Conservation (phyloP, 129 eudicot genomes). For the Chrysanthemum makinoi region DNA sequence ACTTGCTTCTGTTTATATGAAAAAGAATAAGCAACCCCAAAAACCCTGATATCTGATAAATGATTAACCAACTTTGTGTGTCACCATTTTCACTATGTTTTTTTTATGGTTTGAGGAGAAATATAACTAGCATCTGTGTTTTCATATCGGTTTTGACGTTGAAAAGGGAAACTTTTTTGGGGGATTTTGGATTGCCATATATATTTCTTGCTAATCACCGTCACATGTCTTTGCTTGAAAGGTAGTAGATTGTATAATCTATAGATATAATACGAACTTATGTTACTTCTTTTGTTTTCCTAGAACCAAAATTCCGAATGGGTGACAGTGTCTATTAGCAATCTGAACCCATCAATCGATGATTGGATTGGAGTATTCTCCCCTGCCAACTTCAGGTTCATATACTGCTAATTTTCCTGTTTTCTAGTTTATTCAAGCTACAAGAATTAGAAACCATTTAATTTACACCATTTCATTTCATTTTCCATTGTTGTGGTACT, state of each 20-base stretch:
- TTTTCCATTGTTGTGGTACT: too few species aligned
- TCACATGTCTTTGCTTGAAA: background rate
- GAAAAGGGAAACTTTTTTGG: background rate
- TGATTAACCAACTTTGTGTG: too few species aligned
- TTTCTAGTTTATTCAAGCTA: too few species aligned
- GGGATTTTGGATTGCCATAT: slow-evolving; percentile 1
- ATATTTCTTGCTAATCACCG: too few species aligned
- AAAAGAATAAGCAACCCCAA: too few species aligned
- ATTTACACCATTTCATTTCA: too few species aligned
- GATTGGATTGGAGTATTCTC: slow-evolving; percentile 99
- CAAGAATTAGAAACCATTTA: too few species aligned
- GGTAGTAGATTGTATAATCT: background rate
- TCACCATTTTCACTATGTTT: too few species aligned
- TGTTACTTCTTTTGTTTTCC: background rate
- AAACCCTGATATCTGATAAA: too few species aligned
- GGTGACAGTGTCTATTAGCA: slow-evolving; percentile 53
- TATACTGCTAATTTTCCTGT: background rate
- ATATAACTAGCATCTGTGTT: background rate
- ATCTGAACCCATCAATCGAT: slow-evolving; percentile 58
- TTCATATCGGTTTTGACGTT: background rate
- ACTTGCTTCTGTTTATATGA: too few species aligned
- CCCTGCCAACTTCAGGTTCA: slow-evolving; percentile 89
- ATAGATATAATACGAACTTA: slow-evolving; percentile 16
- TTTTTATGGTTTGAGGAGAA: too few species aligned
- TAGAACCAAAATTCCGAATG: slow-evolving; percentile 68